Conservation (phyloP, 2,329 filamentous ascomycete genomes). For the Thielaviopsis cerberus region DNA sequence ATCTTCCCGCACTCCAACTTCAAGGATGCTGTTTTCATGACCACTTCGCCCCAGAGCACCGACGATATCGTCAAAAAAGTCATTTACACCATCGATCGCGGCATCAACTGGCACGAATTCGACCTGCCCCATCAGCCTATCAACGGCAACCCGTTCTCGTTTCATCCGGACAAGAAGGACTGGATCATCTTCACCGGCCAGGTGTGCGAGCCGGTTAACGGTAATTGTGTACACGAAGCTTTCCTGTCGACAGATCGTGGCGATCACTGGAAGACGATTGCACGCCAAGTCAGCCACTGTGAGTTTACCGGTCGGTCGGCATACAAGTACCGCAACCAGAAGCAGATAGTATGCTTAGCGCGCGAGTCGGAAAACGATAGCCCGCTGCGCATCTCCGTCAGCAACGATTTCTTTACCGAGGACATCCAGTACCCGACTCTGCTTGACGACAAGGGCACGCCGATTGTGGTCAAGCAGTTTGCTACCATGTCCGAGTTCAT, state of each 20-base stretch:
- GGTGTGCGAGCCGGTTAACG: slow-evolving; percentile 39
- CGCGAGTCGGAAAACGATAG: slow-evolving; percentile 34
- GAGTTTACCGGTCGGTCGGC: slow-evolving; percentile 59
- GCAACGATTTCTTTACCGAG: slow-evolving; percentile 57
- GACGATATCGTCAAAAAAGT: slow-evolving; percentile 29
- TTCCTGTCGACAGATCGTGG: slow-evolving; percentile 67
- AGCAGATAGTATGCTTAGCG: slow-evolving; percentile 40
- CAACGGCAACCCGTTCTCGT: slow-evolving; percentile 36
- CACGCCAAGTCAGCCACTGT: slow-evolving; percentile 60
- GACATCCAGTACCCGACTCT: slow-evolving; percentile 24
- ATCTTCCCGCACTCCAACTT: slow-evolving; percentile 67
- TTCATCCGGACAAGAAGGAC: slow-evolving; percentile 70
- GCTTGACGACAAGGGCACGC: slow-evolving; percentile 39
- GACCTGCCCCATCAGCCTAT: slow-evolving; percentile 41
- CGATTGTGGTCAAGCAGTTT: slow-evolving; percentile 53
- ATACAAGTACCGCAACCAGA: slow-evolving; percentile 32
- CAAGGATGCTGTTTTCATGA: slow-evolving; percentile 72
- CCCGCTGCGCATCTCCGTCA: slow-evolving; percentile 53
- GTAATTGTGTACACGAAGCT: slow-evolving; percentile 52
- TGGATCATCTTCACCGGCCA: slow-evolving; percentile 84
- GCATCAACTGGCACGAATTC: slow-evolving; percentile 54
- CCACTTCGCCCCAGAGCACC: slow-evolving; percentile 35
- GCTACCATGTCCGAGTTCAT: slow-evolving; percentile 96
- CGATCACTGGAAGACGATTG: slow-evolving; percentile 56
- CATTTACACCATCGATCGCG: slow-evolving; percentile 67